These are phyloP conservation scores for Houttuynia cordata DNA, from an alignment of 164 flowering plant species.

Conservation along the genomic window DNA sequence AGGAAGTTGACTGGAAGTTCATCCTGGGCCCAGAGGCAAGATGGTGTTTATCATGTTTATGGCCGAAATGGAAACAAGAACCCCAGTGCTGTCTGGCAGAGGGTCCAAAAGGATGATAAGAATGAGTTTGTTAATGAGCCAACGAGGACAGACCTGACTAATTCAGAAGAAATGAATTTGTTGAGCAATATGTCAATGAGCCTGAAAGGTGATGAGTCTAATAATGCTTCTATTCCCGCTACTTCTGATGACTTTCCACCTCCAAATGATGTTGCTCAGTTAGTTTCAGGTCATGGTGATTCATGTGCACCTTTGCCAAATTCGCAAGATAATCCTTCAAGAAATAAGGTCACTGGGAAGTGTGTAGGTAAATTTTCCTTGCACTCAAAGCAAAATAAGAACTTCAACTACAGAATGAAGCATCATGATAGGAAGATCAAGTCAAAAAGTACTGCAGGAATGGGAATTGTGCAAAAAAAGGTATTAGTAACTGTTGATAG, in stretches of 20 bases:
- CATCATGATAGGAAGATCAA: conserved; percentile 12
- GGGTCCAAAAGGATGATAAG: conserved; percentile 22
- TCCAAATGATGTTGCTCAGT: background rate
- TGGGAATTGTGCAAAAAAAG: conserved; percentile 10
- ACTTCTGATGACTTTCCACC: conserved; percentile 1
- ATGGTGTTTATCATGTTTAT: conserved; percentile 15
- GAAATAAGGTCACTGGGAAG: too few relatives aligned
- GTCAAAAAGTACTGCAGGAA: conserved; percentile 12
- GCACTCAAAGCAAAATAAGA: conserved; percentile 14
- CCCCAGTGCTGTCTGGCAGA: conserved; percentile 44
- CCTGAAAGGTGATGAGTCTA: background rate
- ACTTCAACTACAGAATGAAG: conserved; percentile 15
- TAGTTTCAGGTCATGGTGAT: too few relatives aligned
- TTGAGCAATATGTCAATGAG: background rate
- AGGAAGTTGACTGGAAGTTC: conserved; percentile 12
- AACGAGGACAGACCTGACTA: conserved; percentile 11
- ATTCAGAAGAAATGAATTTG: conserved; percentile 18
- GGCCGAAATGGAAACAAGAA: conserved; percentile 31
- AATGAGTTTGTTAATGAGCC: conserved; percentile 12
- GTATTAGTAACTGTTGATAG: conserved; percentile 1
- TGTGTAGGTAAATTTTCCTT: too few relatives aligned
- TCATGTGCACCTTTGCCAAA: too few relatives aligned
- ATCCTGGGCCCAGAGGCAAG: conserved; percentile 6
- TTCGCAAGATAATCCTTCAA: too few relatives aligned
- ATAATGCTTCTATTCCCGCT: background rate